Conservation (phyloP, 2,329 filamentous ascomycete genomes). For the Hymenoscyphus repandus region DNA sequence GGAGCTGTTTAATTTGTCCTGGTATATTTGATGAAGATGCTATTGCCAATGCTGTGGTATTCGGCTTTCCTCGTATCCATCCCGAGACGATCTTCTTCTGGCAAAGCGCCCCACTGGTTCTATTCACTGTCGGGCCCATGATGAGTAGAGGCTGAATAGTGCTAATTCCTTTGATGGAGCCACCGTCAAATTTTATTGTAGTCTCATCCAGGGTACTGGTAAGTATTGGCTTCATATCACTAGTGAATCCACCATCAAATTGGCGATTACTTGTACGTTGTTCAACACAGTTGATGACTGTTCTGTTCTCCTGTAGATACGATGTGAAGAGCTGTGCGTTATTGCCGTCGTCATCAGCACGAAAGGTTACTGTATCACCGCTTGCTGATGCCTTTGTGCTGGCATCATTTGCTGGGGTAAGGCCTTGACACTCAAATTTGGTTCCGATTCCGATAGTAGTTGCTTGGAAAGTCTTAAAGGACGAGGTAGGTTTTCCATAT, state of each 20-base stretch:
- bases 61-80: slow-evolving; percentile 9
- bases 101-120: slow-evolving; percentile 2
- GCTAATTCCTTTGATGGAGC: no score
- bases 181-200: no score
- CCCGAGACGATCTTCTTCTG: slow-evolving; percentile 8
- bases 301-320: no score
- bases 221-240: no score
- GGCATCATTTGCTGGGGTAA: not conserved
- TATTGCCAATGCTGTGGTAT: not conserved
- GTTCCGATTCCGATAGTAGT: not conserved
- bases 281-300: no score
- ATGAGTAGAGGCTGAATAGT: no score
- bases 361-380: not conserved
- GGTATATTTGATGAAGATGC: not conserved
- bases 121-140: no score
- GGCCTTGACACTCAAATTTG: not conserved
- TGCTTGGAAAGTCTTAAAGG: not conserved
- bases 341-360: no score
- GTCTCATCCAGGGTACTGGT: no score
- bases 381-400: not conserved
- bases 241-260: no score
- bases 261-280: no score
- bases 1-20: not conserved
- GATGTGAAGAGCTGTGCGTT: no score
- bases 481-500: not conserved